phyloP scores from a whole-genome alignment of 2,329 filamentous ascomycete genomes.

The Xylaria sp. region DNA sequence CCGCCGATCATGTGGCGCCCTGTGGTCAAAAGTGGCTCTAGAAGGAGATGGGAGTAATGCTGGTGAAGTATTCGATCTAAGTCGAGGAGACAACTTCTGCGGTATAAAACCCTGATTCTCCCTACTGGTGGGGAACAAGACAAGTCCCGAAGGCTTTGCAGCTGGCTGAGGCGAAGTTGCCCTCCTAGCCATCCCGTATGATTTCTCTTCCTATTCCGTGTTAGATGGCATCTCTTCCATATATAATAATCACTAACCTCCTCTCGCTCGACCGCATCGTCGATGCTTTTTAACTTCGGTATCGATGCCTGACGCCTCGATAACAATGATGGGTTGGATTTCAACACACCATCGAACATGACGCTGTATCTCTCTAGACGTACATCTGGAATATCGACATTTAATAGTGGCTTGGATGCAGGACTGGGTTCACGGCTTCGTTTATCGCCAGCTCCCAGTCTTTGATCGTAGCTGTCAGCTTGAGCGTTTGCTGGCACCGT shows the following conservation, averaged over 20 bases:
- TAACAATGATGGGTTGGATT: constrained; percentile 54
- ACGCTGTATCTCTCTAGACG: constrained; percentile 88
- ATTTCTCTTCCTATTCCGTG: constrained; percentile 14
- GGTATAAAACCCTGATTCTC: constrained; percentile 31
- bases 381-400: constrained; percentile 80
- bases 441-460: constrained; percentile 15
- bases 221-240: constrained; percentile 20
- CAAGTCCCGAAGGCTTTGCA: constrained; percentile 51
- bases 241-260: constrained; percentile 38
- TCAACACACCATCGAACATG: constrained; percentile 83
- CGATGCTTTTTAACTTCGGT: constrained; percentile 61
- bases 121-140: constrained; percentile 50
- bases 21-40: constrained; percentile 42
- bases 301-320: constrained; percentile 64
- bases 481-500: constrained; percentile 45
- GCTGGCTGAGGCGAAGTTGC: constrained; percentile 55
- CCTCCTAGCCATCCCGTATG: constrained; percentile 42
- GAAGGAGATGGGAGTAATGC: constrained; percentile 53
- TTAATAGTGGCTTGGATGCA: constrained; percentile 54
- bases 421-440: constrained; percentile 18
- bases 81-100: constrained; percentile 46
- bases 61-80: constrained; percentile 62
- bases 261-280: constrained; percentile 50
- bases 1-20: constrained; percentile 28
- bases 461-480: constrained; percentile 21